Conservation (phyloP, 148 eudicot genomes). For the Diospyros lotus region DNA sequence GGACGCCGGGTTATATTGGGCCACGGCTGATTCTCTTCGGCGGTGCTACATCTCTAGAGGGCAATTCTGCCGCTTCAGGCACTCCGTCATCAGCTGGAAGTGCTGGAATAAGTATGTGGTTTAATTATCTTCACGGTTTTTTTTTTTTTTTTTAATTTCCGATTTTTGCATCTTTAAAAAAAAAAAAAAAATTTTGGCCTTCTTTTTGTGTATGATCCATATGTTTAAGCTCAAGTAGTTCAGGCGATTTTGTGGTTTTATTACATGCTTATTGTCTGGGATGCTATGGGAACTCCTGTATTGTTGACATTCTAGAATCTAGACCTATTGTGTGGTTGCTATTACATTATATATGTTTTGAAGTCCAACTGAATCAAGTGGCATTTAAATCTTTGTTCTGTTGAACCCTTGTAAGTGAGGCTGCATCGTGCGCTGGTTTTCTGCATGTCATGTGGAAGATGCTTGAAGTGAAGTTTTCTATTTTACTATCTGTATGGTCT, state of each 20-base stretch:
- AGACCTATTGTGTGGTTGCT: background rate
- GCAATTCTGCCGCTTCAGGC: constrained; percentile 77
- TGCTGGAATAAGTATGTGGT: constrained; percentile 84
- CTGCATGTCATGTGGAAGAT: background rate
- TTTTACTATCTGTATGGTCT: background rate
- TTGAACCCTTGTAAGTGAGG: background rate
- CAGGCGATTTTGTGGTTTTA: background rate
- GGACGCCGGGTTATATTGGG: constrained; percentile 66
- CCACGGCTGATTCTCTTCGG: constrained; percentile 90
- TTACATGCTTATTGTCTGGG: background rate
- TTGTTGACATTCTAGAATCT: background rate
- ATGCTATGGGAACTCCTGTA: background rate
- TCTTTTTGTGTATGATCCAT: background rate
- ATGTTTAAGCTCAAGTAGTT: background rate
- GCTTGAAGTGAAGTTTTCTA: background rate
- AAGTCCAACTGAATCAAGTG: background rate
- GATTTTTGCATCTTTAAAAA: no score
- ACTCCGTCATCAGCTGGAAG: constrained; percentile 95
- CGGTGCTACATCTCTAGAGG: constrained; percentile 98
- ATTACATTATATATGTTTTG: background rate
- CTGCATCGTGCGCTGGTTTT: background rate
- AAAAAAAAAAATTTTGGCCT: no score
- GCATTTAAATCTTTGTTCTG: background rate
- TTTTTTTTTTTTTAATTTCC: no score
- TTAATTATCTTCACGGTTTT: constrained; percentile 41